Evolutionary conservation across 257 asterid species (phyloP).

Genomic region (Gentiana macrophylla): DNA sequence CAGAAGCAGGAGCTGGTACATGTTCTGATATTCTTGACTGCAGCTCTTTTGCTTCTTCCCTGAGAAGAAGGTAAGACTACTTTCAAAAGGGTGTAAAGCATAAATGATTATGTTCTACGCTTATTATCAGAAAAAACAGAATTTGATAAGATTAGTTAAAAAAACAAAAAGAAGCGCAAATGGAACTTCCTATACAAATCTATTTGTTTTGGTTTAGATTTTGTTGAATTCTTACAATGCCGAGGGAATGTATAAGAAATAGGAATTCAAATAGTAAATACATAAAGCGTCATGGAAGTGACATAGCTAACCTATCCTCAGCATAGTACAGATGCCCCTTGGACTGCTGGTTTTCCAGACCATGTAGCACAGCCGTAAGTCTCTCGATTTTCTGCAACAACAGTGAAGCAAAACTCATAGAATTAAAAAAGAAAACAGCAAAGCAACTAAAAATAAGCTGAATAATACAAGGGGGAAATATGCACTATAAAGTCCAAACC

Average conservation of each 20-base stretch:
- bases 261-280: neutral
- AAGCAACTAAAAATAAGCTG: too few species aligned
- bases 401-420: too few species aligned
- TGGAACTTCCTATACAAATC: too few species aligned
- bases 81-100: too few species aligned
- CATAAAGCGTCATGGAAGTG: conserved; percentile 3
- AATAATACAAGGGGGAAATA: neutral
- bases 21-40: conserved; percentile 23
- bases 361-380: conserved; percentile 45
- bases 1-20: conserved; percentile 10
- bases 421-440: too few species aligned
- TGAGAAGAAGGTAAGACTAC: conserved; percentile 12
- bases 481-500: conserved; percentile 22
- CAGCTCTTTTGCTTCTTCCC: conserved; percentile 75
- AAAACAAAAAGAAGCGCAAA: too few species aligned
- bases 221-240: too few species aligned
- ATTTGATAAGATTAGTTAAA: too few species aligned
- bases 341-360: conserved; percentile 39
- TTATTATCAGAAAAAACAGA: too few species aligned
- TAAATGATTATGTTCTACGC: too few species aligned
- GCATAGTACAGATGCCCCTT: conserved; percentile 61
- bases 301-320: conserved; percentile 53
- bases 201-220: too few species aligned
- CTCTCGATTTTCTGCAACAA: conserved; percentile 70
- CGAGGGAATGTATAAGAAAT: neutral